Conservation (phyloP, 2,329 filamentous ascomycete species). For the Fusarium domesticum region DNA sequence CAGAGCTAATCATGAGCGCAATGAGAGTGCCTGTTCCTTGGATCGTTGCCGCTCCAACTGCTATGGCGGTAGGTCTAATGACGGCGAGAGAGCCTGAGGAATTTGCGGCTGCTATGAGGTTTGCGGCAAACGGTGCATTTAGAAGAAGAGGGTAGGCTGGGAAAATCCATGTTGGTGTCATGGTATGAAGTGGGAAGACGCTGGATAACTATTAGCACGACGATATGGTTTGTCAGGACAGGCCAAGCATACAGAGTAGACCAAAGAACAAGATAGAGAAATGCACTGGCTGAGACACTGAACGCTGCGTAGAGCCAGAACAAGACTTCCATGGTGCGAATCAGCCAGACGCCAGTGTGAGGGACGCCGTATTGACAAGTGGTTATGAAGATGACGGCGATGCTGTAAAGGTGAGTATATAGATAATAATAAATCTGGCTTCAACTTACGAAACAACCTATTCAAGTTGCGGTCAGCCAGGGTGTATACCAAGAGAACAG, state of each 20-base stretch:
- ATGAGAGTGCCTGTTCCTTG: slow-evolving; percentile 57
- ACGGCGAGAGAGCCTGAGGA: slow-evolving; percentile 13
- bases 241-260: slow-evolving; percentile 48
- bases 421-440: neutral
- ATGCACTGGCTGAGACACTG: slow-evolving; percentile 64
- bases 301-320: slow-evolving; percentile 73
- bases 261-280: slow-evolving; percentile 73
- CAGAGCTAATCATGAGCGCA: slow-evolving; percentile 75
- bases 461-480: slow-evolving; percentile 1
- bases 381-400: slow-evolving; percentile 75
- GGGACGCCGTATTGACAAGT: slow-evolving; percentile 71
- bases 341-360: slow-evolving; percentile 61
- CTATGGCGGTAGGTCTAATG: slow-evolving; percentile 45
- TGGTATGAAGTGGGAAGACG: slow-evolving; percentile 67
- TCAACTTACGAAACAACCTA: slow-evolving; percentile 44
- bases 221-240: neutral
- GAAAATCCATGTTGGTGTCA: slow-evolving; percentile 89
- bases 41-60: slow-evolving; percentile 47
- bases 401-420: slow-evolving; percentile 40
- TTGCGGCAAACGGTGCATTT: slow-evolving; percentile 68
- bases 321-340: slow-evolving; percentile 57
- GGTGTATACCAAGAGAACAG: slow-evolving; percentile 7
- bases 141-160: slow-evolving; percentile 79
- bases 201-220: slow-evolving; percentile 25
- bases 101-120: slow-evolving; percentile 45